phyloP scores from a whole-genome alignment of 306 rosid species.

The Adenanthera pavonina region DNA sequence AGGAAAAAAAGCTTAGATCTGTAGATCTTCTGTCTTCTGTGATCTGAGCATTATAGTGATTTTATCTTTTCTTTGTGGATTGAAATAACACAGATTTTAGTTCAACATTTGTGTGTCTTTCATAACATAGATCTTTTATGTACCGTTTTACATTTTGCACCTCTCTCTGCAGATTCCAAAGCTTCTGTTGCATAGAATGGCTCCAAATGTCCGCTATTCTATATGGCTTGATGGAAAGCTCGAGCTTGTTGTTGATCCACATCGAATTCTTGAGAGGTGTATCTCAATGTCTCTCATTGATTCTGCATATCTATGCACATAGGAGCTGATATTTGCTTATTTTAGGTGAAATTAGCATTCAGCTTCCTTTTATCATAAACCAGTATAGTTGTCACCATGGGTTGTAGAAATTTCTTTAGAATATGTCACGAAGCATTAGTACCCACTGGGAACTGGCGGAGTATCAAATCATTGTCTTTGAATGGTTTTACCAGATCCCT shows the following conservation, averaged over 20 bases:
- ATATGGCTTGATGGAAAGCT: slow-evolving; percentile 96
- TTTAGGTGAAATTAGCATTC: background rate
- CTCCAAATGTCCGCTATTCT: slow-evolving; percentile 90
- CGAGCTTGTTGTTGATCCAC: slow-evolving; percentile 90
- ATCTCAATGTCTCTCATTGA: slow-evolving; percentile 27
- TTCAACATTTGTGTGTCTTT: background rate
- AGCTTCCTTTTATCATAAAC: background rate
- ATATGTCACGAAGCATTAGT: too few species aligned
- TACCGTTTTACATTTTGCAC: slow-evolving; percentile 32
- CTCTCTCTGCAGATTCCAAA: slow-evolving; percentile 79
- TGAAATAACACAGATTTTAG: background rate
- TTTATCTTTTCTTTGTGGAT: background rate
- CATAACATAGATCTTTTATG: slow-evolving; percentile 19
- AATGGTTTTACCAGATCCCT: background rate
- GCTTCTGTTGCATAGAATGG: slow-evolving; percentile 86
- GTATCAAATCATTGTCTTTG: background rate
- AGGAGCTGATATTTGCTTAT: background rate
- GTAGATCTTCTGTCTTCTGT: background rate
- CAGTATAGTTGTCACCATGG: background rate
- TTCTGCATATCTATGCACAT: background rate
- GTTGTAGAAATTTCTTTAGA: too few species aligned
- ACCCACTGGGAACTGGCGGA: background rate
- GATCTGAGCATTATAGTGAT: background rate
- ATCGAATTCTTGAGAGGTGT: slow-evolving; percentile 91
- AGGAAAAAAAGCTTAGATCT: background rate